A percentile compares a stretch with the other conserved stretches of the same genome.
Evolutionary conservation across 345 rosid genomes (phyloP).

Genomic region (Melaleuca alternifolia): DNA sequence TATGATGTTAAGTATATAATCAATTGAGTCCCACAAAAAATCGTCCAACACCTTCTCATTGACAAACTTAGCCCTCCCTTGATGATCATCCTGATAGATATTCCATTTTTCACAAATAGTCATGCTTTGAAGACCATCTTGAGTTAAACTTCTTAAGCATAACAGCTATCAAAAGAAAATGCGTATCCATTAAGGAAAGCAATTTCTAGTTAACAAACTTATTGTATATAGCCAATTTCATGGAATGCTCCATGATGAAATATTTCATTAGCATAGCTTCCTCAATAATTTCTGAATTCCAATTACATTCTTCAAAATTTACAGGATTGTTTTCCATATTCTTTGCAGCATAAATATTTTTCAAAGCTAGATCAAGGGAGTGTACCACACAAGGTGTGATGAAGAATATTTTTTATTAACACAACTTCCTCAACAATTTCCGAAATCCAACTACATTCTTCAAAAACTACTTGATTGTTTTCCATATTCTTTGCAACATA

Average conservation of each 20-base stretch:
- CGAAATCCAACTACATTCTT: no score
- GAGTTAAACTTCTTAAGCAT: not conserved
- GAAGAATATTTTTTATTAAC: no score
- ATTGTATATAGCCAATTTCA: no score
- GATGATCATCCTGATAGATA: not conserved
- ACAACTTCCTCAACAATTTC: no score
- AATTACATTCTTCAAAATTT: no score
- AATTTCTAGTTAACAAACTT: not conserved
- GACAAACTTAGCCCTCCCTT: not conserved
- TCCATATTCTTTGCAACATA: no score
- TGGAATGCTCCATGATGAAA: not conserved
- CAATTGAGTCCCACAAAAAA: not conserved
- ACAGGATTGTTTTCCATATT: not conserved
- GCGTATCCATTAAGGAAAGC: no score
- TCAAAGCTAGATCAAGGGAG: not conserved
- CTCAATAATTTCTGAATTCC: no score
- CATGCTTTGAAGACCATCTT: not conserved
- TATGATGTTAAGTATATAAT: not conserved
- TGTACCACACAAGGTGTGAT: no score
- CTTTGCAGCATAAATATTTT: not conserved
- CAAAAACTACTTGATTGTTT: no score
- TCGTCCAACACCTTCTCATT: not conserved
- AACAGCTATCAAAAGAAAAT: accelerated
- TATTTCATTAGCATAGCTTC: no score
- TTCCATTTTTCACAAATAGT: not conserved